Evolutionary conservation across 306 rosid species (phyloP).

Genomic region (Alnus rubra): DNA sequence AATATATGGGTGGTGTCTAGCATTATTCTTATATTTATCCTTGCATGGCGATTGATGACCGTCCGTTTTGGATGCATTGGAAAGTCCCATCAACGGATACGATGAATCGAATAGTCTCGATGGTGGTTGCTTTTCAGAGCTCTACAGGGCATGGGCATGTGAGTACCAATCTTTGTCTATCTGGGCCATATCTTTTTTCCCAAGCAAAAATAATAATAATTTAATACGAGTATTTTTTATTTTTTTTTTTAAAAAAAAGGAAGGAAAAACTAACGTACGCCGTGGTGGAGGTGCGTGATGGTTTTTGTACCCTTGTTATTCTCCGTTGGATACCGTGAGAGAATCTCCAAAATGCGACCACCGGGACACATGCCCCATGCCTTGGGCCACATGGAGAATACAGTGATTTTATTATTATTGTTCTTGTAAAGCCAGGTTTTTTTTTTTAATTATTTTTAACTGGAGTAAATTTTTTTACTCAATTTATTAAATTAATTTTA

Average conservation of each 20-base stretch:
- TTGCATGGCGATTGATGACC: neutral
- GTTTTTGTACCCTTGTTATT: slow-evolving; percentile 9
- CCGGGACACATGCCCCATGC: slow-evolving; percentile 17
- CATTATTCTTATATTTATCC: neutral
- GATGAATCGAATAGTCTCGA: neutral
- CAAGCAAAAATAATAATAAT: too few relatives aligned
- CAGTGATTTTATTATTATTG: neutral
- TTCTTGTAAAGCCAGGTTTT: neutral
- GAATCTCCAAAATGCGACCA: slow-evolving; percentile 25
- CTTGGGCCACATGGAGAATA: neutral
- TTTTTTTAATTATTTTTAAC: too few relatives aligned
- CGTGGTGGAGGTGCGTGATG: slow-evolving; percentile 14
- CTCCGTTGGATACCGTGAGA: slow-evolving; percentile 31
- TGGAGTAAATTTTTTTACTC: too few relatives aligned
- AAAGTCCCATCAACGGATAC: neutral
- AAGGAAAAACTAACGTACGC: slow-evolving; percentile 27
- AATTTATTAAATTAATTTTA: too few relatives aligned
- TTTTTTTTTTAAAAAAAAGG: neutral
- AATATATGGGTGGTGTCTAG: too few relatives aligned
- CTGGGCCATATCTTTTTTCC: too few relatives aligned
- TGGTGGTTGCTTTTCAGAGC: neutral
- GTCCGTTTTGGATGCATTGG: neutral
- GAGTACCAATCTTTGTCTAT: neutral
- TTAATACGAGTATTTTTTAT: neutral
- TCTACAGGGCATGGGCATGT: neutral